Evolutionary conservation across 2,329 filamentous ascomycete species (phyloP), one percentile per base, ranked within the genome.

Genomic region (Herpomyces periplanetae): DNA sequence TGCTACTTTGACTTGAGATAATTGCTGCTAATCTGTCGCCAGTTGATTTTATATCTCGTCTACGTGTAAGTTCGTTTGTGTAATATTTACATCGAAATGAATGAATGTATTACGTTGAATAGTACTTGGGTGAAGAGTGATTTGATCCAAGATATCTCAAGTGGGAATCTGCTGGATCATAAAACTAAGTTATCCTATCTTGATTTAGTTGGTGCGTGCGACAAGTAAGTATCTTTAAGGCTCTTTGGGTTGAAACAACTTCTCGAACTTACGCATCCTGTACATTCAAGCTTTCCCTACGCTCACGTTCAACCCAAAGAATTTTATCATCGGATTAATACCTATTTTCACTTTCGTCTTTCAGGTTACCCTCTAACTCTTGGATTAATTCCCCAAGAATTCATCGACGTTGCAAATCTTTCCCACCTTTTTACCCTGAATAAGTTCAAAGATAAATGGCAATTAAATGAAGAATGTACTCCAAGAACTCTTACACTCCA

Each of bases 251-350:
- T 8, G 8, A 13, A 4, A n/a, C 14, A 7, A 18, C 17, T 8
- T 14, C 8, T 18, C 13, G 9, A 14, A 11, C 13, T 18, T 10
- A 23, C 15, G 5, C 10, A 5, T 5, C n/a, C 10, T 17, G 12
- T 3, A 11, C 8, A 17, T 13, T 18, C 19, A 30, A 75, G 65
- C 31, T 85, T 85, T 31, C 71, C 71, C 1, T 68, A 84, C 38
- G 47, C 50, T 21, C 46, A 60, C 21, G 45, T 44, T 21, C 43
- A 59, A 26, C 47, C 52, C 5, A 34, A 47, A 22, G 41, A 43
- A 19, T 55, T 61, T 35, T 39, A 47, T 17, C 36, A 42, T 16
- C 39, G 51, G 24, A 38, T 53, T 23, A 36, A 38, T 19, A 43
- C 45, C 5, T 56, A 54, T 36, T 49, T 56, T 30, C 45, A 43